phyloP scores from a whole-genome alignment of 1,139 yeast genomes.

The Geotrichum armillariae region DNA sequence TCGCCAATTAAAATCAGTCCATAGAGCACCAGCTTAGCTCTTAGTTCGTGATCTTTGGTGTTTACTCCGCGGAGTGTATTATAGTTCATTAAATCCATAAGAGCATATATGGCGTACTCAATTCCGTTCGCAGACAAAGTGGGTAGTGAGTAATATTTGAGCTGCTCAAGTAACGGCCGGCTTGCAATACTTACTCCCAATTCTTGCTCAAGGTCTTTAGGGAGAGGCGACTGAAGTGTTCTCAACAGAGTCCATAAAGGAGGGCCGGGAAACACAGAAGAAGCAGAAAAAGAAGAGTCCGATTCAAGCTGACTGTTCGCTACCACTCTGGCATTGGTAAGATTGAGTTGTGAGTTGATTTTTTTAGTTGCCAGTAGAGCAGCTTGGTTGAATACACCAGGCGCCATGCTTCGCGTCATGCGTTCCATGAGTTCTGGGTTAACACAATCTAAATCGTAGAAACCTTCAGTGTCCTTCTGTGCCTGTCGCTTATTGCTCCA shows the following conservation, averaged over 20 bases:
- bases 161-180: conserved; percentile 21
- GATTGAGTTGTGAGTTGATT: conserved; percentile 2
- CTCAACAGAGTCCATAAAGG: conserved; percentile 3
- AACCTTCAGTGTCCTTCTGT: not conserved
- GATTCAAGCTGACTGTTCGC: not conserved
- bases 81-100: conserved; percentile 7
- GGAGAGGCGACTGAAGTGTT: not conserved
- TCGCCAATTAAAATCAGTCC: conserved; percentile 9
- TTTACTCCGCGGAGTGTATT: not conserved
- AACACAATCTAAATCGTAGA: not conserved
- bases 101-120: conserved; percentile 11
- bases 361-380: not conserved
- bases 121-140: conserved; percentile 16
- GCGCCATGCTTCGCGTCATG: not conserved
- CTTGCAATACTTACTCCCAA: conserved; percentile 12
- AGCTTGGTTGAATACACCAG: not conserved
- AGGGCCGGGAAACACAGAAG: not conserved
- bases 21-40: conserved; percentile 4
- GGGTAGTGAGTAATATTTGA: conserved; percentile 18
- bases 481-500: conserved; percentile 1
- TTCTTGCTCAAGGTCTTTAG: conserved; percentile 1
- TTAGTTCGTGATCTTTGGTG: conserved; percentile 1
- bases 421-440: conserved; percentile 5
- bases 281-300: not conserved
- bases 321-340: not conserved